Percentiles rank a stretch among this genome's conserved stretches.
phyloP scores from a whole-genome alignment of 2,329 filamentous ascomycete species.

The Botryotinia calthae region DNA sequence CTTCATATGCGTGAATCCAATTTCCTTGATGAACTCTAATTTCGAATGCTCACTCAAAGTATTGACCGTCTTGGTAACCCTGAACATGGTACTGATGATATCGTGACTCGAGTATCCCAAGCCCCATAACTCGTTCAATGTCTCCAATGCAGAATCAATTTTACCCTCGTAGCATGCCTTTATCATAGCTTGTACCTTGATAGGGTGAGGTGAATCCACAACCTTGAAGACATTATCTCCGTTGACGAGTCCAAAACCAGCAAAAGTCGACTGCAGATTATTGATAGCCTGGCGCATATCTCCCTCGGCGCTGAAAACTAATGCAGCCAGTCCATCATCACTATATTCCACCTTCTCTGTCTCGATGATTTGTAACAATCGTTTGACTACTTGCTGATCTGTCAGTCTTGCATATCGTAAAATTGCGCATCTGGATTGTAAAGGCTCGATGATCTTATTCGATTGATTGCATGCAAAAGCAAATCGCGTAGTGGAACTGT shows the following conservation, averaged over 20 bases:
- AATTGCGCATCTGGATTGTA: conserved; percentile 95
- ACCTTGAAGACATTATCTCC: conserved; percentile 98
- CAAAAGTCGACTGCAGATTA: conserved; percentile 89
- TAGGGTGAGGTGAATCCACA: conserved; percentile 93
- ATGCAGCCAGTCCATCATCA: conserved; percentile 90
- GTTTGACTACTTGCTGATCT: conserved; percentile 87
- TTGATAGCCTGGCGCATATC: conserved; percentile 99
- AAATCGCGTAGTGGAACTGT: conserved; percentile 92
- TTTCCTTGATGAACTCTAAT: conserved; percentile 96
- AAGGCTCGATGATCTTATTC: conserved; percentile 99
- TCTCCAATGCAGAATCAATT: conserved; percentile 82
- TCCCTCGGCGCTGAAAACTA: conserved; percentile 95
- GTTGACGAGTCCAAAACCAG: conserved; percentile 94
- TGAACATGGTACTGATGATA: conserved; percentile 99
- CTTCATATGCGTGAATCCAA: conserved; percentile 98
- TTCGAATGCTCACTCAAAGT: conserved; percentile 92
- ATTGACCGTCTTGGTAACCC: conserved; percentile 92
- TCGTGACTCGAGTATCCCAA: conserved; percentile 98
- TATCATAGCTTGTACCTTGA: conserved; percentile 98
- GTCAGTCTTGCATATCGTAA: conserved; percentile 90
- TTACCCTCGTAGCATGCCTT: conserved; percentile 94
- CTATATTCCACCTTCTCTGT: conserved; percentile 87
- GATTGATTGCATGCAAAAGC: conserved; percentile 98
- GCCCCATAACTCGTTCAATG: conserved; percentile 86
- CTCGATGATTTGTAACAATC: conserved; percentile 87